Evolutionary conservation across 2,329 filamentous ascomycete genomes (phyloP), one percentile per base, ranked within the genome.

Genomic region (Alternaria sp.): DNA sequence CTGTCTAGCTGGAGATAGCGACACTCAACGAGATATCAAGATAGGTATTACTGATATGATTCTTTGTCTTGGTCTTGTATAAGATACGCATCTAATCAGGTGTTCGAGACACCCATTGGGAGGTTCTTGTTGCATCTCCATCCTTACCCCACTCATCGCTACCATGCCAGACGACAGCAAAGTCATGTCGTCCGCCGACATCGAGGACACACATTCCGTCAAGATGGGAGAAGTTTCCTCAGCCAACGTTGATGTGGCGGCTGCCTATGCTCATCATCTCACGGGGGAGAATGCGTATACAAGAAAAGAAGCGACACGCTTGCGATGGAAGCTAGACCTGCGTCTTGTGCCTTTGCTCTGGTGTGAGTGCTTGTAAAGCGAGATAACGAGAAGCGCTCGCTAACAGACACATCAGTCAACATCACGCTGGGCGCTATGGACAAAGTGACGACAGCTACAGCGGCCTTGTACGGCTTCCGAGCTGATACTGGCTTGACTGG

Each of bases 301-400:
- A 1, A 43, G 47, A 1, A 61, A 68, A 43, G 66, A 66, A 32
- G 65, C 63, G 60, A 61, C 50, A 32, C 45, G 76, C 68, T 69
- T 83, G 28, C 67, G 81, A 44, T 81, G 81, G 75, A 83, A 83
- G 69, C 68, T 82, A n/a, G 81, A 83, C 67, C 54, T 79, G 13
- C 74, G 78, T 25, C 71, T 83, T 8, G 75, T 83, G 8, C 81
- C 81, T 1, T 74, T 81, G 25, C 72, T 83, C 9, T 80, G 78
- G 75, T 73, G 46, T 53, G 26, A 47, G 47, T 50, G n/a, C 11
- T 50, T 13, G 47, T 3, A 3, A 19, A n/a, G 17, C 6, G 12
- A 50, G n/a, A 30, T 30, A 9, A 21, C 5, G 25, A 8, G 25
- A 50, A 19, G 25, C n/a, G 7, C n/a, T 13, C 0, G n/a, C 47